phyloP scores from a whole-genome alignment of 108 stramenopile genomes.

The Skeletonema marinoi region DNA sequence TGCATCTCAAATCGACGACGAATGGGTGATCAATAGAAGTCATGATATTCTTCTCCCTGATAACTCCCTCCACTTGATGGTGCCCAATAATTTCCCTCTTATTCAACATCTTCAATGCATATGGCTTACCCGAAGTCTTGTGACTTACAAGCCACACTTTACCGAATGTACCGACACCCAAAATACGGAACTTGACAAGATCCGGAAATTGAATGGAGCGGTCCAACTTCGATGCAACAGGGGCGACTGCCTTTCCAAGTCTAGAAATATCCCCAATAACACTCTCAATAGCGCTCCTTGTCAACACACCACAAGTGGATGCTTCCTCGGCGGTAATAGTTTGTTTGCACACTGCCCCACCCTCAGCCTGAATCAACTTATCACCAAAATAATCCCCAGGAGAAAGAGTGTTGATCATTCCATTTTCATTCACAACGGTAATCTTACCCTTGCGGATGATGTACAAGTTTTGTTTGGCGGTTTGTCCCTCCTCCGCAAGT shows the following conservation, averaged over 20 bases:
- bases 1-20: conserved; percentile 87
- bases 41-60: conserved; percentile 93
- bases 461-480: conserved; percentile 72
- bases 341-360: conserved; percentile 55
- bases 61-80: conserved; percentile 95
- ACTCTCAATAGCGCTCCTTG: conserved; percentile 69
- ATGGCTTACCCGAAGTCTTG: conserved; percentile 74
- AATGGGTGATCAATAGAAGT: conserved; percentile 91
- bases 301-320: conserved; percentile 74
- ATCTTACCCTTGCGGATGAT: conserved; percentile 81
- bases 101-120: conserved; percentile 90
- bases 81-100: conserved; percentile 97
- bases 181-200: conserved; percentile 86
- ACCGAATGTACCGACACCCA: conserved; percentile 99
- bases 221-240: conserved; percentile 52
- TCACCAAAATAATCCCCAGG: conserved; percentile 87
- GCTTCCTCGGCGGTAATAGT: conserved; percentile 76
- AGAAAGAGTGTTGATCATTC: conserved; percentile 73
- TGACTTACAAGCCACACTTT: conserved; percentile 98
- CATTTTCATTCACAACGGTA: conserved; percentile 67
- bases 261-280: conserved; percentile 75
- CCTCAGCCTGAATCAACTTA: conserved; percentile 62
- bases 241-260: conserved; percentile 61
- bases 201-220: conserved; percentile 67
- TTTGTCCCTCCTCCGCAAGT: conserved; percentile 79